Evolutionary conservation across 495 filamentous ascomycete species (phyloP), one percentile per base, ranked within the genome.

Genomic region (Entonaema liquescens): DNA sequence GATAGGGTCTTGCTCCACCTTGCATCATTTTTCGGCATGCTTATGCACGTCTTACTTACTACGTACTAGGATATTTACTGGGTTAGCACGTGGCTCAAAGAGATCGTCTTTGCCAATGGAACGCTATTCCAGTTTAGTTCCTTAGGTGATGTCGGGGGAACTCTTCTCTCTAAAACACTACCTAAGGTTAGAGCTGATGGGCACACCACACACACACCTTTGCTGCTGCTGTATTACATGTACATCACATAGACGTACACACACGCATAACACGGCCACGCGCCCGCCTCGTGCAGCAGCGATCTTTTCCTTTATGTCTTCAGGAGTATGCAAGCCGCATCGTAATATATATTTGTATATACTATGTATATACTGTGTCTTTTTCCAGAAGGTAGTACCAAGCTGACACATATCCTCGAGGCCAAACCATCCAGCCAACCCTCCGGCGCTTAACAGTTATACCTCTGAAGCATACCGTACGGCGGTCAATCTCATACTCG

Each of bases 371-470:
- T 50, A 50, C 47, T 50, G 47, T 23, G 4, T 58, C 55, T 38
- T 36, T n/a, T 58, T 58, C 55, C 31, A 58, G 55, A 58, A 38
- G 55, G 55, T 58, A 58, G 31, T 33, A 33, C 5, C 31, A 33
- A 33, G 31, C 31, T 33, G 31, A 33, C 31, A 33, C 7, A 3
- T 31, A 31, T 33, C 31, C 31, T 29, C 12, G 12, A 53, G 21
- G 49, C 49, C 12, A 47, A 47, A 17, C 42, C 42, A 12, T 33
- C 31, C 31, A 21, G 19, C 2, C 19, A 9, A 47, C 42, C 19
- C 12, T 8, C 5, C 8, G 19, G 42, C 42, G 42, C 42, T 12
- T 47, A 47, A 9, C 6, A 47, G 12, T 7, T 23, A 19, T 23
- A 19, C 42, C 42, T 23, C 42, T 38, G 13, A 38, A 28, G 50